Conservation (phyloP, 177 flowering plant species). For the Vitis hybrid region DNA sequence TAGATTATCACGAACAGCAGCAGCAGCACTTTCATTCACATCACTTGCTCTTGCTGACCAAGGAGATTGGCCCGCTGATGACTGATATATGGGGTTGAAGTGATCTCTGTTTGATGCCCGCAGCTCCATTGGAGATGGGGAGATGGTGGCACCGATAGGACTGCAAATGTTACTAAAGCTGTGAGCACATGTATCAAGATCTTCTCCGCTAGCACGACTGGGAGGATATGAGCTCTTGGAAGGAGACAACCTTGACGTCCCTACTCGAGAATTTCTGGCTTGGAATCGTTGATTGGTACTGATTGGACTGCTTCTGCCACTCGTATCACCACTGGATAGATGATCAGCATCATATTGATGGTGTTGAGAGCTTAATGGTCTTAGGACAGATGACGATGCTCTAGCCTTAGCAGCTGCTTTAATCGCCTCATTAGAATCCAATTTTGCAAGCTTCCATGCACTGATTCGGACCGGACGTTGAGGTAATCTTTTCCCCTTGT, state of each 20-base stretch:
- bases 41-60: conserved; percentile 44
- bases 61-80: conserved; percentile 65
- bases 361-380: conserved; percentile 56
- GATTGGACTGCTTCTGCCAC: conserved; percentile 70
- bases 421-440: conserved; percentile 80
- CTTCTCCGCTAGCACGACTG: conserved; percentile 79
- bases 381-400: conserved; percentile 92
- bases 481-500: conserved; percentile 56
- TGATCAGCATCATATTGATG: conserved; percentile 60
- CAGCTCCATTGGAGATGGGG: conserved; percentile 40
- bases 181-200: conserved; percentile 51
- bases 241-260: conserved; percentile 45
- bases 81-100: conserved; percentile 68
- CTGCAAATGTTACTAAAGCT: conserved; percentile 73
- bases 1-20: conserved; percentile 18
- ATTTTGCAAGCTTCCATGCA: conserved; percentile 94
- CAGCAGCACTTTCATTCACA: conserved; percentile 20
- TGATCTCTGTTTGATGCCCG: conserved; percentile 51
- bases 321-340: conserved; percentile 57
- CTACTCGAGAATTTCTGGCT: conserved; percentile 33
- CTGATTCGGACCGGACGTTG: conserved; percentile 81
- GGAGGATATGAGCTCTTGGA: conserved; percentile 75
- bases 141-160: conserved; percentile 44
- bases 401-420: conserved; percentile 94
- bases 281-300: conserved; percentile 48